Evolutionary conservation across 2,329 filamentous ascomycete species (phyloP), one percentile per base, ranked within the genome.

Genomic region (Trichocomaceae sp.): DNA sequence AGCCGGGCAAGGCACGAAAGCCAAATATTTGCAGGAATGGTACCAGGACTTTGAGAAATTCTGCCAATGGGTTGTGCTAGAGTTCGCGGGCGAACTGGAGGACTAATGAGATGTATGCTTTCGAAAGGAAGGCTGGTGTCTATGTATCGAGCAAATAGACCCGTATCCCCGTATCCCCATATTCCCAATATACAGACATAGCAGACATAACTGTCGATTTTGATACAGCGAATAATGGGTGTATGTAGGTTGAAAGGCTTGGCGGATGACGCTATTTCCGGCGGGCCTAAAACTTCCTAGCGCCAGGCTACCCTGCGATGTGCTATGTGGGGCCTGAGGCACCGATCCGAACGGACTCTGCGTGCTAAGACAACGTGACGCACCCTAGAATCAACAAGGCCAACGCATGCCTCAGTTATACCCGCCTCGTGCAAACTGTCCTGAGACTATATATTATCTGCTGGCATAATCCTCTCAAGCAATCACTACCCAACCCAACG

Each of bases 1-100:
- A 44, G 75, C 86, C 58, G 91, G 90, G 1, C 75, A 77, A 47
- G 83, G 88, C 0, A 62, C 86, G 52, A 86, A 93, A 68, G 88
- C 88, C 0, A 68, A 83, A 68, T 79, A 85, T 59, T 72, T 97
- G 69, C 83, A 83, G 68, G 80, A 91, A 69, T 96, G 91, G 89
- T 81, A 82, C 49, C 73, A 83, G 35, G 83, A 88, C 61, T 97
- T 91, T 83, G 92, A 97, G 75, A 80, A 83, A 65, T 97, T 93
- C 67, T 97, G 91, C 66, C 79, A 90, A 52, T 96, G 90, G 90
- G 79, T 97, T 45, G 86, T 96, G 9, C 78, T 84, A 37, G 88
- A 95, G 72, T 95, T 81, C 74, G 81, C 65, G 39, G 76, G 79
- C 59, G 76, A 77, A 55, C 66, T 75, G 45, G 71, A 76, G 13